A percentile compares a stretch with the other conserved stretches of the same genome.
Conservation (phyloP, 129 eudicot species). For the Rutidosis leptorrhynchoides region DNA sequence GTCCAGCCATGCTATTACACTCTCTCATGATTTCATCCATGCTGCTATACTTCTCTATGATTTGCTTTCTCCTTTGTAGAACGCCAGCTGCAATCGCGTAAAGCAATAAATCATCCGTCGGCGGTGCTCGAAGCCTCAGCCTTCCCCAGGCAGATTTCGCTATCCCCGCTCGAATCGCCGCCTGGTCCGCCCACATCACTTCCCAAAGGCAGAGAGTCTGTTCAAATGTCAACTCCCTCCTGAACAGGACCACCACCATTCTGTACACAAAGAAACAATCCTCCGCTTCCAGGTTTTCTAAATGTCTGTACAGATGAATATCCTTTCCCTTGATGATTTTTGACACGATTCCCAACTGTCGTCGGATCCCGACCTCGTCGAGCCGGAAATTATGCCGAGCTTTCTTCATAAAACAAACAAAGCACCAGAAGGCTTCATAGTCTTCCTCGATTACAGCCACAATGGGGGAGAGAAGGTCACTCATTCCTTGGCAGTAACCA, state of each 20-base stretch:
- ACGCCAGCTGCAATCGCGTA: slow-evolving; percentile 80
- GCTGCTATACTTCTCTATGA: slow-evolving; percentile 77
- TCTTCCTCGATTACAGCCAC: slow-evolving; percentile 71
- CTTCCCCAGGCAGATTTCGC: slow-evolving; percentile 62
- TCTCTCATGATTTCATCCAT: slow-evolving; percentile 86
- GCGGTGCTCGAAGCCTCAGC: slow-evolving; percentile 66
- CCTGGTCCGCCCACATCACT: slow-evolving; percentile 93
- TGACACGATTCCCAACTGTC: slow-evolving; percentile 56
- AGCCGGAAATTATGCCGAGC: slow-evolving; percentile 84
- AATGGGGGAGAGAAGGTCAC: slow-evolving; percentile 77
- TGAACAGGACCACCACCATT: slow-evolving; percentile 81
- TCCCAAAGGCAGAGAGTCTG: slow-evolving; percentile 90
- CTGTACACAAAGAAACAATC: slow-evolving; percentile 85
- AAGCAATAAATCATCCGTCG: slow-evolving; percentile 68
- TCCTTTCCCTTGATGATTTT: slow-evolving; percentile 75
- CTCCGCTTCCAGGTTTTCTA: slow-evolving; percentile 74
- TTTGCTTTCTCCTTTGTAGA: slow-evolving; percentile 61
- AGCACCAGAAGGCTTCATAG: slow-evolving; percentile 78
- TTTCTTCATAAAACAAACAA: slow-evolving; percentile 78
- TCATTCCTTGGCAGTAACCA: slow-evolving; percentile 92
- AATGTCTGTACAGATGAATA: slow-evolving; percentile 65
- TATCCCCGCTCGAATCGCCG: slow-evolving; percentile 71
- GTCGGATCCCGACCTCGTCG: slow-evolving; percentile 70
- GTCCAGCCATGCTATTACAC: slow-evolving; percentile 83
- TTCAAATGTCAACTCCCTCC: slow-evolving; percentile 69